Conservation (phyloP, 1,284 basidiomycete genomes). For the Gomphus bonarii region DNA sequence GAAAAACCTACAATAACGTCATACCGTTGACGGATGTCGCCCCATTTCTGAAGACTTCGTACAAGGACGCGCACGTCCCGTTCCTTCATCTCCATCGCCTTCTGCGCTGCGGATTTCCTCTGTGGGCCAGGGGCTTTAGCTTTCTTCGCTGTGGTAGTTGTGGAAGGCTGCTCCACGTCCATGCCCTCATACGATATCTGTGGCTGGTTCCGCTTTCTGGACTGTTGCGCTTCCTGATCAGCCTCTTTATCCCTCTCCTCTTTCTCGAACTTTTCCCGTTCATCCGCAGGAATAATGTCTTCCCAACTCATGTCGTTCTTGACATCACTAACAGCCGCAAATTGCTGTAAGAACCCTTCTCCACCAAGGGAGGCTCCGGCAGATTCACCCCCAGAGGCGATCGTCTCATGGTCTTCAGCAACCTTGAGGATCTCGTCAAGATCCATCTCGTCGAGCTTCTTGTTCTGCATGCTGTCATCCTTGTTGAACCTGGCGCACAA, state of each 20-base stretch:
- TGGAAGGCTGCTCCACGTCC: slow-evolving; percentile 68
- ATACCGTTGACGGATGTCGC: slow-evolving; percentile 91
- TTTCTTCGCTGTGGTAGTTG: slow-evolving; percentile 58
- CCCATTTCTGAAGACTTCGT: slow-evolving; percentile 94
- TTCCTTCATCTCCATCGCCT: slow-evolving; percentile 94
- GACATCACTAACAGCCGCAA: slow-evolving; percentile 94
- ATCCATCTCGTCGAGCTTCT: slow-evolving; percentile 99
- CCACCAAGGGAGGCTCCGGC: slow-evolving; percentile 81
- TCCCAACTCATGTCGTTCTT: slow-evolving; percentile 99
- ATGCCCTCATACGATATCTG: slow-evolving; percentile 89
- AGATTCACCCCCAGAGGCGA: slow-evolving; percentile 68
- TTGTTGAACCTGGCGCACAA: slow-evolving; percentile 75
- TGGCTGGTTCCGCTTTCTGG: slow-evolving; percentile 70
- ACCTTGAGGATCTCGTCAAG: slow-evolving; percentile 96
- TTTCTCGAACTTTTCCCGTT: slow-evolving; percentile 77
- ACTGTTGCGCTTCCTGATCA: slow-evolving; percentile 53
- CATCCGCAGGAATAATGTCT: slow-evolving; percentile 94
- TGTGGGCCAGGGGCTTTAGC: slow-evolving; percentile 57
- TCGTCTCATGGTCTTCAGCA: slow-evolving; percentile 95
- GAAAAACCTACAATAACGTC: slow-evolving; percentile 75
- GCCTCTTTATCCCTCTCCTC: slow-evolving; percentile 74
- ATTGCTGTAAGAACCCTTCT: slow-evolving; percentile 91
- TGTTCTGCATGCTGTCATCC: slow-evolving; percentile 84
- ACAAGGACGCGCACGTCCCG: slow-evolving; percentile 94
- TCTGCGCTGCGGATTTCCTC: slow-evolving; percentile 80